Percentiles rank a stretch among this genome's conserved stretches.
Conservation (phyloP, 495 filamentous ascomycete species). For the Daldinia bambusicola region DNA sequence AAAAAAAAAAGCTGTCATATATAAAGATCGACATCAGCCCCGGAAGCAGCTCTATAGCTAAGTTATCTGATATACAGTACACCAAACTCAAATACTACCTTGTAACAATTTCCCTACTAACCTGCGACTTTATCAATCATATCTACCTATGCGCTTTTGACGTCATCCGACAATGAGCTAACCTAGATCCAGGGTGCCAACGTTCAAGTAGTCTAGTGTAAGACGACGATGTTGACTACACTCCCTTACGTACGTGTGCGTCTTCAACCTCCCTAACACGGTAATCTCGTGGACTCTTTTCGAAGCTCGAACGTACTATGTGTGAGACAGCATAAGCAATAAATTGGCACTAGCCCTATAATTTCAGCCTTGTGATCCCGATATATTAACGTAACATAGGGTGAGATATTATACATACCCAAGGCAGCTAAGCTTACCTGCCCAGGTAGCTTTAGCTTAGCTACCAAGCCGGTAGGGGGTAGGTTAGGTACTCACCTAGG, state of each 20-base stretch:
- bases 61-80: not conserved
- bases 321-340: not conserved
- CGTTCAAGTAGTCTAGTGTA: not conserved
- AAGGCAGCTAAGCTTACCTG: too few relatives aligned
- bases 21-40: not conserved
- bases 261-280: not conserved
- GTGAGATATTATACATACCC: not conserved
- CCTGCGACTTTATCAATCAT: not conserved
- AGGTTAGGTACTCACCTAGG: too few relatives aligned
- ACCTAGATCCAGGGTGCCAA: not conserved
- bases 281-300: not conserved
- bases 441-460: too few relatives aligned
- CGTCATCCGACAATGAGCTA: not conserved
- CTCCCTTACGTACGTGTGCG: too few relatives aligned
- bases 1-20: too few relatives aligned
- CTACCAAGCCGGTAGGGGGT: too few relatives aligned
- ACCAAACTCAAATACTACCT: not conserved
- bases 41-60: not conserved
- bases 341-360: not conserved
- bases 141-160: not conserved
- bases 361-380: not conserved
- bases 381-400: slow-evolving; percentile 6
- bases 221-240: not conserved
- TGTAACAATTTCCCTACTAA: not conserved
- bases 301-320: not conserved